Percentiles rank a stretch among this genome's conserved stretches.
Conservation (phyloP, 352 stramenopile genomes). For the Blastocystis sp. region DNA sequence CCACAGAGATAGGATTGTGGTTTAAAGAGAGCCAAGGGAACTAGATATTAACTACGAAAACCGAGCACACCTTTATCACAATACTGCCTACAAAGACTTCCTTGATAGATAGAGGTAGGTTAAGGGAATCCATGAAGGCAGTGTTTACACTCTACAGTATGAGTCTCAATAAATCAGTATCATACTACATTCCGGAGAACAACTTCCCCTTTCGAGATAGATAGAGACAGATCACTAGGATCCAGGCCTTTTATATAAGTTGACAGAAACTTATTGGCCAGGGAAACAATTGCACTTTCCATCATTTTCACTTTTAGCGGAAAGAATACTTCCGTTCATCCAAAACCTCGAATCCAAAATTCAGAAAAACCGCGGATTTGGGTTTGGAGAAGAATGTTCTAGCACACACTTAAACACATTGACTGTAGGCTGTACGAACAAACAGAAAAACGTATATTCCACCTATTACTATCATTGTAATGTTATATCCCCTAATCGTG, state of each 20-base stretch:
- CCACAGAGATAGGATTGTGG: conserved; percentile 36
- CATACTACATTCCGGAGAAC: conserved; percentile 43
- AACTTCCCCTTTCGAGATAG: conserved; percentile 16
- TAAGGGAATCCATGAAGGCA: conserved; percentile 34
- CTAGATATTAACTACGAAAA: not conserved
- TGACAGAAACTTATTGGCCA: conserved; percentile 58
- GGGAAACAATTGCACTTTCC: conserved; percentile 36
- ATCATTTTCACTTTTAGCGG: not conserved
- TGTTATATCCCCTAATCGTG: not conserved
- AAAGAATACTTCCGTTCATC: not conserved
- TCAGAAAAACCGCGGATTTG: conserved; percentile 35
- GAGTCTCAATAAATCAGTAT: not conserved
- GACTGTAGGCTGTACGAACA: no score
- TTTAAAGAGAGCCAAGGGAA: conserved; percentile 51
- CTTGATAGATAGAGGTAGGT: conserved; percentile 52
- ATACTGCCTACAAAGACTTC: conserved; percentile 57
- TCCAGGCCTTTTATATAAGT: conserved; percentile 29
- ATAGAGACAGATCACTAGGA: conserved; percentile 40
- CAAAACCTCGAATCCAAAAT: not conserved
- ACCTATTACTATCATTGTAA: not conserved
- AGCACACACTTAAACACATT: no score
- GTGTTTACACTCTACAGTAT: conserved; percentile 35
- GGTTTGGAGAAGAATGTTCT: no score
- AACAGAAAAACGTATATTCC: no score
- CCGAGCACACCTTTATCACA: not conserved